phyloP scores from a whole-genome alignment of 148 eudicot species.

The Rhododendron ferrugineum region DNA sequence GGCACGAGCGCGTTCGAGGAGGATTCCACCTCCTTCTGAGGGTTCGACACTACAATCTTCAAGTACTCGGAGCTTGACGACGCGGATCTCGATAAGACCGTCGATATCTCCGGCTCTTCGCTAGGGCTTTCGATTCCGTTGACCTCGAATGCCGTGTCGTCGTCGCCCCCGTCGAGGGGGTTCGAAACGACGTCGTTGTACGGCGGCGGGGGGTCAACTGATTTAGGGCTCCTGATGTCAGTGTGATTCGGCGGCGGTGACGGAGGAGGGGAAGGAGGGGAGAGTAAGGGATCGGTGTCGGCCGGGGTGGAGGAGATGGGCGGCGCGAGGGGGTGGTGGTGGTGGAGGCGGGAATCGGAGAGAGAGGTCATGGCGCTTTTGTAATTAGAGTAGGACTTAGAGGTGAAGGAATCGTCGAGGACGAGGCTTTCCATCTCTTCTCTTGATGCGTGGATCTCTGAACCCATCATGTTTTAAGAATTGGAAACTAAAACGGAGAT shows the following conservation, averaged over 20 bases:
- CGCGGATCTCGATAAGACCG: slow-evolving; percentile 13
- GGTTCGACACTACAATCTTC: slow-evolving; percentile 56
- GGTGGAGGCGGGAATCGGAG: slow-evolving; percentile 40
- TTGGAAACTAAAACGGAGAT: neutral
- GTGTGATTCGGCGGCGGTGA: slow-evolving; percentile 14
- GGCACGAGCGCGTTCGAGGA: slow-evolving; percentile 69
- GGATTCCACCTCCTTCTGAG: slow-evolving; percentile 66
- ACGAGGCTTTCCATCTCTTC: slow-evolving; percentile 38
- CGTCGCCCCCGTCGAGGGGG: slow-evolving; percentile 30
- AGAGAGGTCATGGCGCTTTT: slow-evolving; percentile 47
- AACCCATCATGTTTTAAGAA: slow-evolving; percentile 33
- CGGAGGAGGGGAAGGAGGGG: slow-evolving; percentile 25
- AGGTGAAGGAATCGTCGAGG: slow-evolving; percentile 34
- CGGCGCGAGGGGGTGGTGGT: slow-evolving; percentile 33
- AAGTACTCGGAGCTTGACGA: slow-evolving; percentile 39
- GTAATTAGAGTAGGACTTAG: slow-evolving; percentile 50
- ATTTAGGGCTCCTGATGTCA: slow-evolving; percentile 13
- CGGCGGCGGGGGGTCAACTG: slow-evolving; percentile 21
- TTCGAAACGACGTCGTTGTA: slow-evolving; percentile 37
- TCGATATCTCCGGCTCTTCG: slow-evolving; percentile 8
- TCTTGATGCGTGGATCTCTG: slow-evolving; percentile 27
- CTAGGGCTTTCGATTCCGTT: slow-evolving; percentile 28
- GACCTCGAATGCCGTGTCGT: slow-evolving; percentile 17
- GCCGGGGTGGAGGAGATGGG: slow-evolving; percentile 31
- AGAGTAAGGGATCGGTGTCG: slow-evolving; percentile 56